Percentiles rank a stretch among this genome's conserved stretches.
phyloP scores from a whole-genome alignment of 306 rosid genomes.

The Pueraria montana region DNA sequence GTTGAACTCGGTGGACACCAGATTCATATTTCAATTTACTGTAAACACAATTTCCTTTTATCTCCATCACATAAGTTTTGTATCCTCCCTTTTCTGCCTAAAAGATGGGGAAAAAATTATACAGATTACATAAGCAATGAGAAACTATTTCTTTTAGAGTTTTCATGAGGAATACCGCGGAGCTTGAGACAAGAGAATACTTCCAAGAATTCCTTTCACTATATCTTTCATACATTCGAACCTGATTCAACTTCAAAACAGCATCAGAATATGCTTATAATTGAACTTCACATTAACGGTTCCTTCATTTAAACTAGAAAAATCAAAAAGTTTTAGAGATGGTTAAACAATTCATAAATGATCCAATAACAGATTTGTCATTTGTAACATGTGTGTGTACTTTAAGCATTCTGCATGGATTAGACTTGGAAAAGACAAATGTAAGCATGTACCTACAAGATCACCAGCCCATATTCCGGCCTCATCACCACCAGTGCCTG shows the following conservation, averaged over 20 bases:
- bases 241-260: constrained; percentile 66
- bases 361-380: constrained; percentile 30
- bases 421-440: constrained; percentile 62
- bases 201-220: constrained; percentile 87
- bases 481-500: constrained; percentile 99
- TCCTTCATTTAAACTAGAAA: constrained; percentile 39
- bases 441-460: constrained; percentile 97
- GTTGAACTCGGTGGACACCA: constrained; percentile 98
- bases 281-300: constrained; percentile 36
- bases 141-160: constrained; percentile 22
- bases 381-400: constrained; percentile 15
- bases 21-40: constrained; percentile 96
- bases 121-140: constrained; percentile 39
- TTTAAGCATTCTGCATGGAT: constrained; percentile 44
- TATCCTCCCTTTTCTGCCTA: constrained; percentile 98
- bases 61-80: constrained; percentile 97
- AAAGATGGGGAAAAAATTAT: constrained; percentile 42
- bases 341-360: constrained; percentile 38
- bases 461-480: constrained; percentile 99
- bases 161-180: constrained; percentile 65
- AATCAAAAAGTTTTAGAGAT: constrained; percentile 20
- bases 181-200: constrained; percentile 70
- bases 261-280: constrained; percentile 41
- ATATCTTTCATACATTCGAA: constrained; percentile 93
- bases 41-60: constrained; percentile 90